phyloP scores from a whole-genome alignment of 2,329 filamentous ascomycete genomes.

The Colletotrichum aenigma region DNA sequence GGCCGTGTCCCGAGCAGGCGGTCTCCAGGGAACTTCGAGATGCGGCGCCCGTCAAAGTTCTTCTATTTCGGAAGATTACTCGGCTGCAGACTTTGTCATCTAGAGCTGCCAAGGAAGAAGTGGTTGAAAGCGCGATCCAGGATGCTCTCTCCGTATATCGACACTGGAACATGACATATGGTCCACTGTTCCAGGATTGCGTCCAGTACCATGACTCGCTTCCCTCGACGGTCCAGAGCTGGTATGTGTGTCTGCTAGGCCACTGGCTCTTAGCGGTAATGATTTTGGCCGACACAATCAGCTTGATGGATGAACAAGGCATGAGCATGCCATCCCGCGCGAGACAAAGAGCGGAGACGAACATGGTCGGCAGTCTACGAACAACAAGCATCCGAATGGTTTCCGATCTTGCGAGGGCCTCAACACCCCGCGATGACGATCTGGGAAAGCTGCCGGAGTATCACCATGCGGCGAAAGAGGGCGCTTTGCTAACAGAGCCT shows the following conservation, averaged over 20 bases:
- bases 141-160: constrained; percentile 54
- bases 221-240: constrained; percentile 59
- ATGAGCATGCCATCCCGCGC: constrained; percentile 30
- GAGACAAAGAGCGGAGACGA: constrained; percentile 27
- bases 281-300: constrained; percentile 58
- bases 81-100: constrained; percentile 56
- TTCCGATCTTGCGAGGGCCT: constrained; percentile 52
- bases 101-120: constrained; percentile 39
- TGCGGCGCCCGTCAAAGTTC: constrained; percentile 62
- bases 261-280: constrained; percentile 64
- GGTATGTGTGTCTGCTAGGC: constrained; percentile 61
- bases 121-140: constrained; percentile 52
- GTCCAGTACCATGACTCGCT: constrained; percentile 52
- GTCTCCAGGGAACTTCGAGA: constrained; percentile 54
- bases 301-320: constrained; percentile 48
- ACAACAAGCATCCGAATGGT: constrained; percentile 48
- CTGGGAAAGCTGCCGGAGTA: constrained; percentile 39
- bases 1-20: constrained; percentile 60
- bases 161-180: constrained; percentile 59
- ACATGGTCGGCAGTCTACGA: constrained; percentile 44
- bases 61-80: constrained; percentile 60
- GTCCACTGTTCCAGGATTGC: constrained; percentile 56
- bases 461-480: constrained; percentile 58
- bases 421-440: constrained; percentile 32
- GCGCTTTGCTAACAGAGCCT: constrained; percentile 62